Conservation (phyloP, 1,139 yeast species). For the Lodderomyces elongisporus region DNA sequence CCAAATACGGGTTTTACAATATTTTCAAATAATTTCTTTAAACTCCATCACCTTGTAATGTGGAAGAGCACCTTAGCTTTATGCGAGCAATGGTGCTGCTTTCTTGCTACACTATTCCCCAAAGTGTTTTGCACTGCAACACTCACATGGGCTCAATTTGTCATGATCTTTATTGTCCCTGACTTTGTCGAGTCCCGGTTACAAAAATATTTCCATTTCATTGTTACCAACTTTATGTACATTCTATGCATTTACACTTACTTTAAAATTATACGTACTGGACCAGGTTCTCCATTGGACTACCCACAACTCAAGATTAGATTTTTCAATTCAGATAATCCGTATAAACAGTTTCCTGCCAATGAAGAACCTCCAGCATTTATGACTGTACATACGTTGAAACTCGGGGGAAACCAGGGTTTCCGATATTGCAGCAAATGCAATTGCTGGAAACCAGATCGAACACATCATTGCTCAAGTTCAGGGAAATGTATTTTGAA, state of each 20-base stretch:
- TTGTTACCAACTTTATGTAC: slow-evolving; percentile 19
- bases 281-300: slow-evolving; percentile 63
- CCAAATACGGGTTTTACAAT: no score
- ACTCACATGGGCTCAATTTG: slow-evolving; percentile 57
- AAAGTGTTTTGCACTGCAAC: slow-evolving; percentile 48
- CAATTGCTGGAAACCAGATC: slow-evolving; percentile 86
- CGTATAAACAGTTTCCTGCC: slow-evolving; percentile 5
- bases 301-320: slow-evolving; percentile 13
- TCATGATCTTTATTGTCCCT: slow-evolving; percentile 21
- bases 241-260: slow-evolving; percentile 39
- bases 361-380: slow-evolving; percentile 13
- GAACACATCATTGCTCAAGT: slow-evolving; percentile 84
- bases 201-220: slow-evolving; percentile 13
- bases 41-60: no score
- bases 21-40: no score
- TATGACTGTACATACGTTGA: slow-evolving; percentile 16
- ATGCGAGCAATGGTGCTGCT: slow-evolving; percentile 36
- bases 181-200: slow-evolving; percentile 14
- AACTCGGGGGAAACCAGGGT: slow-evolving; percentile 12
- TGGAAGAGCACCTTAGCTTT: neutral
- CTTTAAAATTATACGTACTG: slow-evolving; percentile 47
- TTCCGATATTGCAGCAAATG: slow-evolving; percentile 53
- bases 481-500: slow-evolving; percentile 66
- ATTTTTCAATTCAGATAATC: slow-evolving; percentile 7
- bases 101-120: slow-evolving; percentile 53